phyloP scores from a whole-genome alignment of 768 basidiomycete genomes.

The Hericium coralloides region DNA sequence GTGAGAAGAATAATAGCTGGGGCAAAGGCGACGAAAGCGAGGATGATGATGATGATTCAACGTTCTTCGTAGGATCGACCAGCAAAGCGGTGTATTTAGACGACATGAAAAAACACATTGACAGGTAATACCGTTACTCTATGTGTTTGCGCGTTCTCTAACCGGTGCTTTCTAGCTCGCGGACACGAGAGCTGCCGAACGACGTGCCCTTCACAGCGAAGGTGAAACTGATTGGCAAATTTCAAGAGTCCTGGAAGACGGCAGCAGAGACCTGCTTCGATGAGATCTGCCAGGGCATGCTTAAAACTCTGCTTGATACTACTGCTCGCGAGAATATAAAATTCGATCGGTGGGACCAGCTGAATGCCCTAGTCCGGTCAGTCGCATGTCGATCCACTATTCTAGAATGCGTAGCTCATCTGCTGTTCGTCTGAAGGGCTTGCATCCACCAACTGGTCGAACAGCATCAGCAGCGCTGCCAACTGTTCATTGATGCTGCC shows the following conservation, averaged over 20 bases:
- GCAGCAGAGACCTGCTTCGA: not conserved
- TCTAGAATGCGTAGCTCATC: no score
- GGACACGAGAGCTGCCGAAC: not conserved
- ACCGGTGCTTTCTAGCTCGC: not conserved
- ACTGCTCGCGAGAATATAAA: no score
- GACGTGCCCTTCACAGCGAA: not conserved
- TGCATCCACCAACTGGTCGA: not conserved
- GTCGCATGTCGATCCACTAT: no score
- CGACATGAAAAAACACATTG: not conserved
- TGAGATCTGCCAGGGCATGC: not conserved
- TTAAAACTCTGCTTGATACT: not conserved
- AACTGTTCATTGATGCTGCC: not conserved
- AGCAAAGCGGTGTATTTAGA: not conserved
- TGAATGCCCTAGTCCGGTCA: not conserved
- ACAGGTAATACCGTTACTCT: not conserved
- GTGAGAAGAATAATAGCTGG: not conserved
- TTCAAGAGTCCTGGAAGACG: not conserved
- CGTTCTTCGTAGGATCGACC: not conserved
- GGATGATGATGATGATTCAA: not conserved
- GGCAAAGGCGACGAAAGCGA: not conserved
- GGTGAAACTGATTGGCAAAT: not conserved
- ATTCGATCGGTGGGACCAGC: not conserved
- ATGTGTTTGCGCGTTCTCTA: not conserved
- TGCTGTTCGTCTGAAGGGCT: not conserved
- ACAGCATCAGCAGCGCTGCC: not conserved